Base-by-base conservation (phyloP, 495 filamentous ascomycete genomes). In the Chaetomium cochliodes region DNA sequence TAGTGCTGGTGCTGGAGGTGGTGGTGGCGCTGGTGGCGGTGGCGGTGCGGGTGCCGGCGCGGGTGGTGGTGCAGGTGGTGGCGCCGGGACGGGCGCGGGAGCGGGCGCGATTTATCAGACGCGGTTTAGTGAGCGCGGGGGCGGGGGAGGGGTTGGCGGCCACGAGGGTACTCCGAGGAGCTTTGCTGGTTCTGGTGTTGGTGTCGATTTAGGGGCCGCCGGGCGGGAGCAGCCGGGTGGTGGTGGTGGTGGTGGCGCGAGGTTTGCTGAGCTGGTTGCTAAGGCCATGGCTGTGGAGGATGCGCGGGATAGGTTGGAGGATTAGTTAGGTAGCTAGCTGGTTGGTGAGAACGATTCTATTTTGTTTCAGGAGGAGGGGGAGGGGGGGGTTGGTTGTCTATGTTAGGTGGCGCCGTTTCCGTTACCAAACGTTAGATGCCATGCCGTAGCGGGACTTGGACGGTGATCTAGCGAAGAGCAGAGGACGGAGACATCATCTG, bases 191-290 rank as follows among this genome's bases (percentile, higher is more conserved):
- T 26, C 15, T n/a, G 49, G 39, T 15, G 39, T 28, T 42, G 49
- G 39, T 15, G 39, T 28, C 33, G 55, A 15, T 42, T 6, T 30
- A 30, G 47, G 33, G 51, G 51, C 12, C 58, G 28, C 5, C 20
- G 15, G 33, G 53, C 25, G 12, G 52, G 39, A 23, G 58, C 46
- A 12, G 49, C 33, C 44, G 55, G 11, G 20, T 26, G 23, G 9
- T 15, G 50, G 63, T 11, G 47, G n/a, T n/a, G n/a, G 56, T 11
- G 64, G 9, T 15, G 50, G 63, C 18, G 47, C 15, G 26, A 23
- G 61, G 23, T 66, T 72, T 58, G 70, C 68, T 2, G 65, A 68
- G 18, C 20, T 70, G 58, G 70, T 70, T 4, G 53, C 58, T 30
- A 33, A 41, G 33, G 67, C 67, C 42, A 57, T 72, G 22, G 25